phyloP scores from a whole-genome alignment of 495 filamentous ascomycete species.

The Lentithecium fluviatile region DNA sequence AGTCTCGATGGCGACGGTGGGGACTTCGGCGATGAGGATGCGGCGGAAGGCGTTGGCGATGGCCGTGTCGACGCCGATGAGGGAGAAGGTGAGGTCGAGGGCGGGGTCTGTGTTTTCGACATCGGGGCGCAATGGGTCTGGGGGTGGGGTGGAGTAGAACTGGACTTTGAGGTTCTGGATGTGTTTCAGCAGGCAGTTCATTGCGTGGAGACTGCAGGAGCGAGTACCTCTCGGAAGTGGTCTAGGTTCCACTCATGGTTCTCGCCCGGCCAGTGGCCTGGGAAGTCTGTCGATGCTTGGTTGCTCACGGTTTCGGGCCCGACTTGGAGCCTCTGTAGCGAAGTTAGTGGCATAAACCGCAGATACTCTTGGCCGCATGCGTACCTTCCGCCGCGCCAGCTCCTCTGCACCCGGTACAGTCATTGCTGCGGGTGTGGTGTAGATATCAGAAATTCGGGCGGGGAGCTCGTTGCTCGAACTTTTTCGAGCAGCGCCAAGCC shows the following conservation, averaged over 20 bases:
- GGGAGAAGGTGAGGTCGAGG: slow-evolving; percentile 78
- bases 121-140: too few relatives aligned
- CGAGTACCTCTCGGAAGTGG: slow-evolving; percentile 61
- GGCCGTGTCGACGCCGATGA: slow-evolving; percentile 85
- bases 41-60: slow-evolving; percentile 98
- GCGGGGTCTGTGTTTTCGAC: slow-evolving; percentile 57
- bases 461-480: slow-evolving; percentile 20
- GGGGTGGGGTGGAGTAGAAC: slow-evolving; percentile 55
- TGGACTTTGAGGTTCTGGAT: slow-evolving; percentile 64
- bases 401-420: slow-evolving; percentile 31
- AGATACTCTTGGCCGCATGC: not conserved
- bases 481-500: slow-evolving; percentile 12
- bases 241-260: slow-evolving; percentile 83
- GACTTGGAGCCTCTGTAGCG: slow-evolving; percentile 71
- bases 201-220: not conserved
- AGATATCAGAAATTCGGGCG: slow-evolving; percentile 2
- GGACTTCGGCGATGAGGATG: slow-evolving; percentile 93
- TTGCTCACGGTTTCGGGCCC: slow-evolving; percentile 86
- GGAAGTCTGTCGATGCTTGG: slow-evolving; percentile 84
- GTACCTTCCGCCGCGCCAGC: slow-evolving; percentile 38
- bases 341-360: not conserved
- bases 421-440: slow-evolving; percentile 16
- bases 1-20: slow-evolving; percentile 86
- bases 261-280: slow-evolving; percentile 85
- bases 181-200: slow-evolving; percentile 14